Base-by-base conservation (phyloP, 768 basidiomycete species). In the Mycena alexandri region DNA sequence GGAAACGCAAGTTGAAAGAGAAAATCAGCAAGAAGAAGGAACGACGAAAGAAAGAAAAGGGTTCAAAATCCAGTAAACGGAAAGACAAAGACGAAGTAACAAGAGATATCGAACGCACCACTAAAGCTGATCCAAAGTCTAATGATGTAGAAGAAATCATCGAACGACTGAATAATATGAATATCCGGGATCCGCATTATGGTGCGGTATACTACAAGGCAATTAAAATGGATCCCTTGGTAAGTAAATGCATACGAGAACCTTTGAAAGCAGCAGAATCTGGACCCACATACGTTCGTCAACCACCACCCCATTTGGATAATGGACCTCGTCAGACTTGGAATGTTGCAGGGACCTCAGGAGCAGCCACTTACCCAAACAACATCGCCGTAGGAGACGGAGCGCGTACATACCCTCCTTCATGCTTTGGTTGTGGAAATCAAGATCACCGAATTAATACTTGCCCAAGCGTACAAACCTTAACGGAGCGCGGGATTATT, bases 181-280 rank as follows among this genome's bases (percentile, higher is more conserved):
- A 38, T 25, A 48, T 60, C 17, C 48, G 47, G 8, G 58, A 60
- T 19, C 58, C 58, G 1, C 58, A 60, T 50, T 60, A 51, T 19
- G 58, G 58, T 0, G 47, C 58, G 2, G 58, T 60, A 9, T 60
- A 60, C 25, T 59, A 47, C 17, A 59, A 59, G 14, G 57, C 57
- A 29, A 10, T n/a, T n/a, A n/a, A n/a, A n/a, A n/a, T n/a, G n/a
- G n/a, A n/a, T n/a, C n/a, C n/a, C n/a, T n/a, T n/a, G 17, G 58
- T 50, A 0, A 47, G 14, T 2, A n/a, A 60, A 0, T 60, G 46
- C 22, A 50, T 60, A 19, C 34, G 48, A 1, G 47, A 60, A 6
- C 58, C 58, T 7, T 11, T 36, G 2, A 38, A 50, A 60, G 24
- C 38, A 0, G 5, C 11, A 1, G 58, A 60, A 11, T 1, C 44